Evolutionary conservation across 2,329 filamentous ascomycete genomes (phyloP).

Genomic region (Stagonosporopsis chrysanthemi): DNA sequence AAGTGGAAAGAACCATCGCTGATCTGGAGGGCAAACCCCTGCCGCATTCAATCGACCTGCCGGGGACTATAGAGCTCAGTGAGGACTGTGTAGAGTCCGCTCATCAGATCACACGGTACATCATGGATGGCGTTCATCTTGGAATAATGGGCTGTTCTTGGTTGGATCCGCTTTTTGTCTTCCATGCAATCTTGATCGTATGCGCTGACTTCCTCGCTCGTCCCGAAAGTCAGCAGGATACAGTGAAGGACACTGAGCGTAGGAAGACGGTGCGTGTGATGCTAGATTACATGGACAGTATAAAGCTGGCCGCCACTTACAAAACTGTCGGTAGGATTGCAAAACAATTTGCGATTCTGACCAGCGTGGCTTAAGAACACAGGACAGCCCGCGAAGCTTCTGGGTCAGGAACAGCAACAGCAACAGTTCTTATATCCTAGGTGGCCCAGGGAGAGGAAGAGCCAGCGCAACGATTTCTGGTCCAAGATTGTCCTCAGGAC

Average conservation of each 20-base stretch:
- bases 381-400: too few species aligned
- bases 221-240: slow-evolving; percentile 27
- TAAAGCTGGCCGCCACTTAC: slow-evolving; percentile 33
- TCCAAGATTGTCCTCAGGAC: too few species aligned
- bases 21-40: slow-evolving; percentile 21
- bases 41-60: slow-evolving; percentile 21
- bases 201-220: slow-evolving; percentile 40
- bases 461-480: too few species aligned
- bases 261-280: slow-evolving; percentile 32
- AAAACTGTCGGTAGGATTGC: slow-evolving; percentile 32
- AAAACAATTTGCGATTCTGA: slow-evolving; percentile 36
- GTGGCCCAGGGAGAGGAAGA: too few species aligned
- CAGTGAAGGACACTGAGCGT: slow-evolving; percentile 28
- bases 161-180: slow-evolving; percentile 36
- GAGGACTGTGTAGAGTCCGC: slow-evolving; percentile 41
- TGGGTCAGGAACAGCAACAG: too few species aligned
- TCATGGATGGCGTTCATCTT: slow-evolving; percentile 25
- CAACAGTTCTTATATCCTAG: too few species aligned
- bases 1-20: slow-evolving; percentile 30
- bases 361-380: too few species aligned
- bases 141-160: slow-evolving; percentile 34
- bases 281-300: slow-evolving; percentile 23
- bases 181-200: slow-evolving; percentile 36
- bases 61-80: slow-evolving; percentile 23
- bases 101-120: slow-evolving; percentile 30